These are phyloP conservation scores for Wickerhamomyces tratensis DNA, from an alignment of 805 yeast species.

Conservation along the genomic window DNA sequence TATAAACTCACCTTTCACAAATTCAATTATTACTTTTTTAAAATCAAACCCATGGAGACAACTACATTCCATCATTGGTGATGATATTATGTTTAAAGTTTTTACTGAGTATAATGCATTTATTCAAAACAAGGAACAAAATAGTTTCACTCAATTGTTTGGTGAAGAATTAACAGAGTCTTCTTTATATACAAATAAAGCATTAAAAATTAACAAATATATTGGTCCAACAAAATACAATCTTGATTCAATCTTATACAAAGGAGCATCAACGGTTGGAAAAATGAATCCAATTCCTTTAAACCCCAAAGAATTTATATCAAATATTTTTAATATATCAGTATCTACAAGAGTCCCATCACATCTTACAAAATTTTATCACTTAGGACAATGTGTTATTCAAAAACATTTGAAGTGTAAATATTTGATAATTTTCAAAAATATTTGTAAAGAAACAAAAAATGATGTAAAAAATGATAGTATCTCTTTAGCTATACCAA, in stretches of 20 bases:
- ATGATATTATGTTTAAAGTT: constrained; percentile 3
- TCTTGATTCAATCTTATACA: neutral
- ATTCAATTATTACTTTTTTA: constrained; percentile 28
- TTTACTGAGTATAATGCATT: constrained; percentile 6
- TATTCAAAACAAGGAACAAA: neutral
- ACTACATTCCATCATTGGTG: constrained; percentile 7
- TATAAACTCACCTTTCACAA: constrained; percentile 24
- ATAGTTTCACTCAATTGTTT: neutral
- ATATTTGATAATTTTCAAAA: constrained; percentile 28
- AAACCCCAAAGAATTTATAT: constrained; percentile 1
- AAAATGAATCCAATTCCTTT: constrained; percentile 6
- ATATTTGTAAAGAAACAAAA: constrained; percentile 19
- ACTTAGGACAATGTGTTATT: constrained; percentile 10
- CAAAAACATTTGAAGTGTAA: constrained; percentile 23
- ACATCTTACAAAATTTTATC: constrained; percentile 4
- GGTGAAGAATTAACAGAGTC: neutral
- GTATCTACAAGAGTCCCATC: constrained; percentile 15
- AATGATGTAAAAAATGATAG: constrained; percentile 11
- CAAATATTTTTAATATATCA: constrained; percentile 5
- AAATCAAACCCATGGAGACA: constrained; percentile 36
- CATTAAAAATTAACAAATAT: too few relatives aligned
- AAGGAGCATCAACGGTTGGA: constrained; percentile 4
- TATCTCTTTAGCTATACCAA: constrained; percentile 22
- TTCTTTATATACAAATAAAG: too few relatives aligned
- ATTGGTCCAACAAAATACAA: too few relatives aligned